Conservation (phyloP, 2,329 filamentous ascomycete species). For the Botryosphaeria dothidea region DNA sequence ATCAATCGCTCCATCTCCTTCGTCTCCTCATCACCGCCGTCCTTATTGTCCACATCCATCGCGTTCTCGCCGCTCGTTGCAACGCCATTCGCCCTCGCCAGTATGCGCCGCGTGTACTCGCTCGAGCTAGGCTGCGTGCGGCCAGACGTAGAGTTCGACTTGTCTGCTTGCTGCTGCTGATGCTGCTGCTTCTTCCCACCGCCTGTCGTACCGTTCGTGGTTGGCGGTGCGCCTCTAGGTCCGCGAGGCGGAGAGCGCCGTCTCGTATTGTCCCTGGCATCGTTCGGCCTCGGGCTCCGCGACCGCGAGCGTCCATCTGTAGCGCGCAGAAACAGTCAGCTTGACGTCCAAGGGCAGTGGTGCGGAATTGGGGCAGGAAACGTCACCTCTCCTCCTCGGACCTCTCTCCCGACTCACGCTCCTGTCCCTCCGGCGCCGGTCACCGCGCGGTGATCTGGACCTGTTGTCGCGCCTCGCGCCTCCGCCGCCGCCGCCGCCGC, state of each 20-base stretch:
- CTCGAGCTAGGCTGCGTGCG: constrained; percentile 11
- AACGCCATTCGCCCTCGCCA: background rate
- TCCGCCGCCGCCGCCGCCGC: constrained; percentile 12
- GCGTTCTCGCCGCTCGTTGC: constrained; percentile 36
- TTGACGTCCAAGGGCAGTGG: no score
- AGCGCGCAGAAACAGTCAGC: no score
- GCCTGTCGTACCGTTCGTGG: background rate
- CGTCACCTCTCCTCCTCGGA: background rate
- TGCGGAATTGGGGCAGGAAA: no score
- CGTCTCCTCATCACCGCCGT: constrained; percentile 62
- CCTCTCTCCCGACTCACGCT: constrained; percentile 20
- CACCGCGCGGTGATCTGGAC: constrained; percentile 26
- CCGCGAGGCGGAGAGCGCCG: constrained; percentile 13
- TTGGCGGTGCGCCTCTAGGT: background rate
- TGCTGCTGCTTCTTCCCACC: background rate
- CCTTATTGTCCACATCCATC: constrained; percentile 34
- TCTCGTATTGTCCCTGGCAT: background rate
- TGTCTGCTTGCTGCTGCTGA: background rate
- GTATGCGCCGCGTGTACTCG: constrained; percentile 5
- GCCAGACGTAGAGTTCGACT: background rate
- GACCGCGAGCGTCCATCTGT: background rate
- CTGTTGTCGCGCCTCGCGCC: constrained; percentile 23
- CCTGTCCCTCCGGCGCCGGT: constrained; percentile 24
- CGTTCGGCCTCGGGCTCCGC: background rate
- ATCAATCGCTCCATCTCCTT: constrained; percentile 80